Evolutionary conservation across 2,329 filamentous ascomycete species (phyloP).

Genomic region (Ilyonectria destructans): DNA sequence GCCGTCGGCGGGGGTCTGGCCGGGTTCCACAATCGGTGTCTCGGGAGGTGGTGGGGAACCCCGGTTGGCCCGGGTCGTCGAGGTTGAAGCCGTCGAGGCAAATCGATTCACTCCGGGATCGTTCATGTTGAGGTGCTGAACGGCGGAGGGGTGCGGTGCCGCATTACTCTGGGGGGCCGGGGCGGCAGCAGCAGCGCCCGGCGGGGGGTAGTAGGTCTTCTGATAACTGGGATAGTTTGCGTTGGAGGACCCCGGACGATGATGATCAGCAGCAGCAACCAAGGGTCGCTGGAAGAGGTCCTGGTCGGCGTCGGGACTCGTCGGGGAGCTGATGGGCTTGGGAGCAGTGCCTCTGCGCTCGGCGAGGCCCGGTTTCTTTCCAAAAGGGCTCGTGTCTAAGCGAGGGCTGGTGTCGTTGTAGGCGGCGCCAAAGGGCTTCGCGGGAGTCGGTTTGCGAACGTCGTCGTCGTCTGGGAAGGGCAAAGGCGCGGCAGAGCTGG

Average conservation of each 20-base stretch:
- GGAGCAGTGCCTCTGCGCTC: constrained; percentile 88
- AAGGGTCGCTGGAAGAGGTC: constrained; percentile 83
- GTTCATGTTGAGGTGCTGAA: constrained; percentile 51
- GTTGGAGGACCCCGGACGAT: constrained; percentile 58
- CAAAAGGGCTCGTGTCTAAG: constrained; percentile 69
- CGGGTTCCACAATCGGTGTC: constrained; percentile 85
- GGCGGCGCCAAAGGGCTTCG: constrained; percentile 63
- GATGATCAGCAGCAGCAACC: constrained; percentile 53
- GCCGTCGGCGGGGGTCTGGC: constrained; percentile 79
- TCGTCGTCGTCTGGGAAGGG: constrained; percentile 84
- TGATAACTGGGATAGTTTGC: constrained; percentile 67
- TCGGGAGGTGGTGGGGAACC: constrained; percentile 96
- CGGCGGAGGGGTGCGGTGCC: constrained; percentile 39
- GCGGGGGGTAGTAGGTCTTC: constrained; percentile 75
- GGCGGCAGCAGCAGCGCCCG: constrained; percentile 57
- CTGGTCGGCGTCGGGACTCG: constrained; percentile 82
- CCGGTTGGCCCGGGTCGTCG: constrained; percentile 91
- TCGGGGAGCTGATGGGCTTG: constrained; percentile 87
- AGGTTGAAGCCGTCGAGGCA: constrained; percentile 90
- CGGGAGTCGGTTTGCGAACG: constrained; percentile 61
- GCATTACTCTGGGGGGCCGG: constrained; percentile 55
- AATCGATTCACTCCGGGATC: constrained; percentile 74
- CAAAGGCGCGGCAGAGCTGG: constrained; percentile 77
- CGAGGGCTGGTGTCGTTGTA: constrained; percentile 69
- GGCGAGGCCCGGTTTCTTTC: constrained; percentile 78